phyloP scores from a whole-genome alignment of 345 rosid genomes.

The Tarenaya hassleriana region DNA sequence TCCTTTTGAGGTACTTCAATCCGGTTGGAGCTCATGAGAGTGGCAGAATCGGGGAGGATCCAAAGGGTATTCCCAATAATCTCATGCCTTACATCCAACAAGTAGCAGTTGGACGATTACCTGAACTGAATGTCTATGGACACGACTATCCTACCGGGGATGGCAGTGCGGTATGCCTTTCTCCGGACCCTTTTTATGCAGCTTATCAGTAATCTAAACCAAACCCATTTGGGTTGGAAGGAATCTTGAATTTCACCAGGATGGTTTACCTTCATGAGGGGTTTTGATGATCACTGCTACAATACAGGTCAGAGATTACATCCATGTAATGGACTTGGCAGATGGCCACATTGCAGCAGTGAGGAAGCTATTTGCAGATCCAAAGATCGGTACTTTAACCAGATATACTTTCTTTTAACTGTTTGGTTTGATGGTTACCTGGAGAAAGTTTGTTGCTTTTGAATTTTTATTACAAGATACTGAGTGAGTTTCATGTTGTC shows the following conservation, averaged over 20 bases:
- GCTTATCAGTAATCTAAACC: background rate
- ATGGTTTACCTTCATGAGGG: no score
- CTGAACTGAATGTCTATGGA: conserved; percentile 91
- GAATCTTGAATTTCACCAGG: no score
- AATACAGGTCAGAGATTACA: conserved; percentile 85
- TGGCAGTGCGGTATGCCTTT: conserved; percentile 91
- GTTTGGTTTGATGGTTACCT: no score
- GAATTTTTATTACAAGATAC: background rate
- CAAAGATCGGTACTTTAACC: conserved; percentile 51
- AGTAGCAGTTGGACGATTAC: conserved; percentile 87
- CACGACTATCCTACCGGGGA: conserved; percentile 86
- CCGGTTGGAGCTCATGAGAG: conserved; percentile 97
- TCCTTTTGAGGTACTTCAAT: conserved; percentile 84
- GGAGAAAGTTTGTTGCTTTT: conserved; percentile 4
- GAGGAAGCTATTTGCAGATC: conserved; percentile 49
- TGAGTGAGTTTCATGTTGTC: conserved; percentile 3
- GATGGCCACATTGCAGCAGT: conserved; percentile 92
- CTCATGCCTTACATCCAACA: conserved; percentile 97
- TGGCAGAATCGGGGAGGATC: conserved; percentile 92
- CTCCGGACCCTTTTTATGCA: no score
- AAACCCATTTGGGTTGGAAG: background rate
- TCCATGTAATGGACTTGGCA: conserved; percentile 95
- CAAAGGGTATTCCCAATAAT: conserved; percentile 86
- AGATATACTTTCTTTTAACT: background rate
- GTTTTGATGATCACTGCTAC: no score